Conservation (phyloP, 2,329 filamentous ascomycete genomes). For the Plectosphaerella sp. region DNA sequence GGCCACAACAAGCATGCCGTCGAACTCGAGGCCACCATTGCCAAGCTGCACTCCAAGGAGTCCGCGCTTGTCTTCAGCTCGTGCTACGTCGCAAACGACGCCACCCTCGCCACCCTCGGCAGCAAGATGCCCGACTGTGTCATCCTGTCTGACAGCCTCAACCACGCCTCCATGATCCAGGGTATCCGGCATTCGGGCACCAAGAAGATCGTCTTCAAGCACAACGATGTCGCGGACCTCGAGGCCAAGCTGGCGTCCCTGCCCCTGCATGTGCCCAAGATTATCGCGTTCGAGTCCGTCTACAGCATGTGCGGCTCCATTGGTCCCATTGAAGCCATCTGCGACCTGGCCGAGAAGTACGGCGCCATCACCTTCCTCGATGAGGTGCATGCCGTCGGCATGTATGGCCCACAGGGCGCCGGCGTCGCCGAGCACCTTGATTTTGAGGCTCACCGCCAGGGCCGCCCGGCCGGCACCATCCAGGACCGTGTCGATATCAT, state of each 20-base stretch:
- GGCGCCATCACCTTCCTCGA: slow-evolving; percentile 96
- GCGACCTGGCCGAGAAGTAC: slow-evolving; percentile 94
- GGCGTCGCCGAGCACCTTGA: slow-evolving; percentile 97
- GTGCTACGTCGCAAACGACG: slow-evolving; percentile 98
- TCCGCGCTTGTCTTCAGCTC: slow-evolving; percentile 92
- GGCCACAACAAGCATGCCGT: slow-evolving; percentile 96
- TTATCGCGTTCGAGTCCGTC: slow-evolving; percentile 97
- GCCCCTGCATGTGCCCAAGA: slow-evolving; percentile 82
- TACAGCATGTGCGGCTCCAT: slow-evolving; percentile 99
- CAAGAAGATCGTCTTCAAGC: slow-evolving; percentile 97
- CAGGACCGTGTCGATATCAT: slow-evolving; percentile 98
- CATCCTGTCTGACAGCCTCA: slow-evolving; percentile 94
- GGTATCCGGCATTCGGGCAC: slow-evolving; percentile 96
- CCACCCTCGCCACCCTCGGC: slow-evolving; percentile 91
- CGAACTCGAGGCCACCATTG: slow-evolving; percentile 73
- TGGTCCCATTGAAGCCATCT: slow-evolving; percentile 92
- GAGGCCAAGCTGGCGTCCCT: slow-evolving; percentile 89
- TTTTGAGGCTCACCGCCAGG: slow-evolving; percentile 77
- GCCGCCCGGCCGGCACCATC: slow-evolving; percentile 72
- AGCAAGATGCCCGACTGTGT: slow-evolving; percentile 96
- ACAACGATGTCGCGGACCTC: slow-evolving; percentile 91
- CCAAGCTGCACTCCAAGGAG: slow-evolving; percentile 88
- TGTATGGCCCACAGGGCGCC: slow-evolving; percentile 95
- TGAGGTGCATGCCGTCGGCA: slow-evolving; percentile 97
- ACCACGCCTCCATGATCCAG: slow-evolving; percentile 99